Base-by-base conservation (phyloP, 2,329 filamentous ascomycete genomes). In the Thielaviopsis musarum region DNA sequence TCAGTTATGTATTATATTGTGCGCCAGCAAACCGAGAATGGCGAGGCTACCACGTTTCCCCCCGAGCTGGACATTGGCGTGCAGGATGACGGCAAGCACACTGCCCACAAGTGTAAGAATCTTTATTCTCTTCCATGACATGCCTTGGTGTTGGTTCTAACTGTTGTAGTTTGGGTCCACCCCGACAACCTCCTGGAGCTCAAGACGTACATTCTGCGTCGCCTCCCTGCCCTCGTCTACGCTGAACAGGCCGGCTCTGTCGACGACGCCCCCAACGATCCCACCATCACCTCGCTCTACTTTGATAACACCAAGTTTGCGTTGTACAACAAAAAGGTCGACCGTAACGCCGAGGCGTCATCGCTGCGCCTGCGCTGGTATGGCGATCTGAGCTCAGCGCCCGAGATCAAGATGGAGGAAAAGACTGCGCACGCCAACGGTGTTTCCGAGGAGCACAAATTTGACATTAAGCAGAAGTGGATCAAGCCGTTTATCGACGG, bases 1-100 rank as follows among this genome's bases (percentile, higher is more conserved):
- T 96, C 91, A 30, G 83, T 91, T 65, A 93, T 97, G 85, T 97
- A 96, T 75, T 94, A 88, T 65, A 94, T 93, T 69, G 85, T 95
- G 62, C 85, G 90, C 59, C 88, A 95, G 72, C 84, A 88, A 64
- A 76, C 94, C 24, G 86, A 91, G 62, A 80, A 80, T 51, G 72
- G 70, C 45, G 70, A 73, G 22, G 70, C 68, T 34, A 66, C 70
- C 45, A 69, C 70, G 26, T 45, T 54, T 57, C 63, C 67, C 21
- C 69, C 70, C 49, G 57, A 62, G 6, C 48, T 60, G 22, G 73
- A 73, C 0, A 63, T 74, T 22, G 76, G 79, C 59, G 69, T 78
- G 28, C 77, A 78, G 64, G 75, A 71, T 56, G 76, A 77, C 64
- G 75, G 75, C 57, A 80, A 83, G 61, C 80, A 81, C 61, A 88